Evolutionary conservation across 345 rosid species (phyloP).

Genomic region (Melastoma malabathricum): DNA sequence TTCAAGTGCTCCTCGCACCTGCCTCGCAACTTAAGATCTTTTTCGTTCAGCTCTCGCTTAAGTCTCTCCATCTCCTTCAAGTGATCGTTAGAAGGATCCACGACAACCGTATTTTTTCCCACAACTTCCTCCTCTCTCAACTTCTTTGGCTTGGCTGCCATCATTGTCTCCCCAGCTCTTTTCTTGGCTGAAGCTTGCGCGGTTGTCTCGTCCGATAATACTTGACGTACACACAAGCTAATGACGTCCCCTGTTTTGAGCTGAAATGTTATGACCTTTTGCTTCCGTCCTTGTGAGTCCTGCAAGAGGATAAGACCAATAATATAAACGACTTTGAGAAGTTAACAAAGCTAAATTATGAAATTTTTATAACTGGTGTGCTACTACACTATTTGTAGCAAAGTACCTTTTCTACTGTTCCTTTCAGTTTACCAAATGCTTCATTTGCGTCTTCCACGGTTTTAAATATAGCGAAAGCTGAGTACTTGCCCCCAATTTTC

Average conservation of each 20-base stretch:
- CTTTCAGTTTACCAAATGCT: slow-evolving; percentile 47
- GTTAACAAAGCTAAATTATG: too few species aligned
- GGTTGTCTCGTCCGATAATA: slow-evolving; percentile 13
- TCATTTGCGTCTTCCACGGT: slow-evolving; percentile 43
- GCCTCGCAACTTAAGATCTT: slow-evolving; percentile 20
- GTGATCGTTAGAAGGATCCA: slow-evolving; percentile 11
- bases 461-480: slow-evolving; percentile 36
- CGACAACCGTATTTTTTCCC: slow-evolving; percentile 10
- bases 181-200: slow-evolving; percentile 17
- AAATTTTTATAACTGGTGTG: too few species aligned
- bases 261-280: slow-evolving; percentile 34
- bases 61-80: slow-evolving; percentile 35
- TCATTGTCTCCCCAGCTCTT: slow-evolving; percentile 14
- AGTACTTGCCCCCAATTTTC: slow-evolving; percentile 29
- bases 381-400: background rate
- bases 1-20: slow-evolving; percentile 7
- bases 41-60: slow-evolving; percentile 34
- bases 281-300: slow-evolving; percentile 54
- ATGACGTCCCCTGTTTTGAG: slow-evolving; percentile 22
- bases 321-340: too few species aligned
- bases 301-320: slow-evolving; percentile 7
- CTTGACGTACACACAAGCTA: slow-evolving; percentile 42
- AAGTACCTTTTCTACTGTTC: slow-evolving; percentile 28
- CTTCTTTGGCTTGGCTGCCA: slow-evolving; percentile 21
- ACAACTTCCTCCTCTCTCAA: slow-evolving; percentile 10